Base-by-base conservation (phyloP, 1,284 basidiomycete genomes). In the Fomitopsis palustris region DNA sequence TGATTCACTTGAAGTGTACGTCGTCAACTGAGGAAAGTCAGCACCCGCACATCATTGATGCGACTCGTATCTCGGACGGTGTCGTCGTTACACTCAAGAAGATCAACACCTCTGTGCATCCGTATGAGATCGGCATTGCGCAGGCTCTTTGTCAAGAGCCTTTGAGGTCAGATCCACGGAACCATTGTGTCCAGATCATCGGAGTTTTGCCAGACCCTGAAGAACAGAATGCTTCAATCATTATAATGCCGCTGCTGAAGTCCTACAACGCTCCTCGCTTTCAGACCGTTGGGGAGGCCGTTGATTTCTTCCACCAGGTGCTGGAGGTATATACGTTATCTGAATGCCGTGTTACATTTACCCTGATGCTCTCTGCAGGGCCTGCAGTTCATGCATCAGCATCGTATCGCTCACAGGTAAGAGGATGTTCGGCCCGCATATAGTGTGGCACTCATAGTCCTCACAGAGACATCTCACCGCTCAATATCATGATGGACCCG, bases 401-500 rank as follows among this genome's bases (percentile, higher is more conserved):
- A 66, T 38, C 60, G 53, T 43, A 55, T 65, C 35, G 61, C 66
- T 14, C 65, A 66, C 43, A 62, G 63, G 66, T 64, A n/a, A 39
- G 59, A n/a, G 2, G 41, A 6, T 4, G n/a, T 23, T 6, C 39
- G 19, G 27, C 8, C 27, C n/a, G 19, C 2, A 16, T 37, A 16
- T 25, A 21, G 12, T 2, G 14, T 1, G 35, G 19, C 23, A 4
- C 21, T 23, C 4, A 45, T 2, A 9, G 10, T 9, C 8, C 4
- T 23, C 12, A 9, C 2, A 45, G 43, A 12, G 43, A 45, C 14
- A 45, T 45, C 12, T 45, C 43, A 4, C 10, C 23, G 43, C 43
- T 63, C n/a, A 80, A 80, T 54, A 68, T 78, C 42, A 75, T 79
- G 75, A 68, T 78, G 61, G 76, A 78, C 53, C 69, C 74, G 0